These are phyloP conservation scores for Davidsoniella eucalypti DNA, from an alignment of 2,329 filamentous ascomycete genomes.

Conservation along the genomic window DNA sequence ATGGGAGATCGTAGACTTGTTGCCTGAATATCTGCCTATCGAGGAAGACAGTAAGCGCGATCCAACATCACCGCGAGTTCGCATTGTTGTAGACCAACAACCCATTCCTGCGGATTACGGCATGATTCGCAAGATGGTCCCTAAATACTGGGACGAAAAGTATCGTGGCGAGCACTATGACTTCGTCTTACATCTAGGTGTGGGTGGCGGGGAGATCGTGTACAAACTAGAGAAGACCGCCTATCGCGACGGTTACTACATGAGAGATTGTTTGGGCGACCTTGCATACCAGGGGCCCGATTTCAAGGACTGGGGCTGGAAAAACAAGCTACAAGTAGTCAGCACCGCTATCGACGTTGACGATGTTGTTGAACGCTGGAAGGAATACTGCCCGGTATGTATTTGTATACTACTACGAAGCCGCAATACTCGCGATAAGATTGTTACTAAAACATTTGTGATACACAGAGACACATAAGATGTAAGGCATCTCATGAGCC, in stretches of 20 bases:
- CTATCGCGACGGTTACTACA: conserved; percentile 54
- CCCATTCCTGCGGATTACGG: conserved; percentile 58
- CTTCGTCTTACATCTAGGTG: conserved; percentile 61
- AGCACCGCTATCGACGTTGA: conserved; percentile 38
- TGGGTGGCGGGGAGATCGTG: conserved; percentile 46
- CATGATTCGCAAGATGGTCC: conserved; percentile 45
- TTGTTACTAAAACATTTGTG: conserved; percentile 9
- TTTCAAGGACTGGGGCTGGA: conserved; percentile 33
- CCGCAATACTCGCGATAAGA: neutral
- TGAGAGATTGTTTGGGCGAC: conserved; percentile 53
- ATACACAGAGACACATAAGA: conserved; percentile 23
- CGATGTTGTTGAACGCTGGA: conserved; percentile 42
- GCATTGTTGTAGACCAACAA: conserved; percentile 46
- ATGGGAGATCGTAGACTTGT: conserved; percentile 54
- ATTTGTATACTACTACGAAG: neutral
- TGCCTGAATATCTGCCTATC: conserved; percentile 45
- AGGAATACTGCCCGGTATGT: conserved; percentile 18
- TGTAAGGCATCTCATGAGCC: conserved; percentile 51
- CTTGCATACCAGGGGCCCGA: conserved; percentile 31
- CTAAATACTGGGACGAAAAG: conserved; percentile 38
- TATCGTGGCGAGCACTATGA: conserved; percentile 31
- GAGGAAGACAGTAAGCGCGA: conserved; percentile 20
- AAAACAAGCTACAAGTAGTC: conserved; percentile 37
- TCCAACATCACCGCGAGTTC: conserved; percentile 27
- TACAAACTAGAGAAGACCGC: conserved; percentile 58